Percentiles rank a stretch among this genome's conserved stretches.
Conservation (phyloP, 108 stramenopile species). For the Skeletonema potamos region DNA sequence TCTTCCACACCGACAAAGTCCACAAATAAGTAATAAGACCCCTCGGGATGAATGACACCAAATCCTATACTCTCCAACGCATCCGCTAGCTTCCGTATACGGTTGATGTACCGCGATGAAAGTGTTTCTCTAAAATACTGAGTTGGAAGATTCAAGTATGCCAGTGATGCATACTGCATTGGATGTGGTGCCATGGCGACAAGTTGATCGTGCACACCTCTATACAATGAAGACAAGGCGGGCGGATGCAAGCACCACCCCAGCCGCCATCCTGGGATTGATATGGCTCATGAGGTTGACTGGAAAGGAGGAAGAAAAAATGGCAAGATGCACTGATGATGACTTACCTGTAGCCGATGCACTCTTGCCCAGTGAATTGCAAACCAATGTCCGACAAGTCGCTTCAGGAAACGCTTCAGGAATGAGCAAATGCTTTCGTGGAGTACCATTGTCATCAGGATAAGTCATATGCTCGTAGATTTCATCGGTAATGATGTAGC, state of each 20-base stretch:
- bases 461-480: slow-evolving; percentile 77
- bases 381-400: slow-evolving; percentile 45
- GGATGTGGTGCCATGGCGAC: slow-evolving; percentile 73
- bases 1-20: slow-evolving; percentile 47
- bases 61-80: slow-evolving; percentile 51
- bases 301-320: too few relatives aligned
- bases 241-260: slow-evolving; percentile 77
- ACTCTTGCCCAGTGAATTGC: slow-evolving; percentile 67
- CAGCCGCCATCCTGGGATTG: slow-evolving; percentile 17
- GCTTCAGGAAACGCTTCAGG: slow-evolving; percentile 57
- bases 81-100: slow-evolving; percentile 37
- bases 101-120: slow-evolving; percentile 33
- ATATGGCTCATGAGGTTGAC: neutral
- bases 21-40: slow-evolving; percentile 73
- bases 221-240: slow-evolving; percentile 45
- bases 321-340: too few relatives aligned
- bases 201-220: slow-evolving; percentile 76
- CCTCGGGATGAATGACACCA: slow-evolving; percentile 48
- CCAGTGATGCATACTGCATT: slow-evolving; percentile 59
- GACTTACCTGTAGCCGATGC: slow-evolving; percentile 72
- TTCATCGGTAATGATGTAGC: slow-evolving; percentile 74
- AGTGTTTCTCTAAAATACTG: slow-evolving; percentile 50
- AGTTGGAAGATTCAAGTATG: slow-evolving; percentile 60
- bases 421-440: slow-evolving; percentile 24
- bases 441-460: slow-evolving; percentile 18